phyloP scores from a whole-genome alignment of 371 early-diverging fungal species.

The Chytridium lagenaria region DNA sequence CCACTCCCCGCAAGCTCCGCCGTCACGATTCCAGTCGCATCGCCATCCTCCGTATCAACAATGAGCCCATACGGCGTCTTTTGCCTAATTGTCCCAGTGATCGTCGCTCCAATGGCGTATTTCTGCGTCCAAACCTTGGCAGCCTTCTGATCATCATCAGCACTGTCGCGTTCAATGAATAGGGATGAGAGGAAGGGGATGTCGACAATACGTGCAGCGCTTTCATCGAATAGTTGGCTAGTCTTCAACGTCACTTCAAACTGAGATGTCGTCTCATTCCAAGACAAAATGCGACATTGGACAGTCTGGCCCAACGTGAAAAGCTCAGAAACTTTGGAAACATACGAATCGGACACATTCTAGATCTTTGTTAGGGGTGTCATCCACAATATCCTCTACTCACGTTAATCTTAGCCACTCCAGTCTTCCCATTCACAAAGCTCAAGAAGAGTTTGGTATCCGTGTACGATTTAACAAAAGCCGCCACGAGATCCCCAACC shows the following conservation, averaged over 20 bases:
- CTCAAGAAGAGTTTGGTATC: conserved; percentile 65
- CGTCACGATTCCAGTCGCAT: conserved; percentile 63
- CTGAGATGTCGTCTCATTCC: conserved; percentile 53
- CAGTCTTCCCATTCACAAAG: conserved; percentile 63
- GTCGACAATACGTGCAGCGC: neutral
- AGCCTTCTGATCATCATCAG: neutral
- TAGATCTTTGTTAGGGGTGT: conserved; percentile 15
- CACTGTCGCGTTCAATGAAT: conserved; percentile 41
- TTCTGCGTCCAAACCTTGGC: conserved; percentile 18
- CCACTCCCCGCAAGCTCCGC: conserved; percentile 46
- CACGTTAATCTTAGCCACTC: conserved; percentile 57
- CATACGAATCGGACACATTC: conserved; percentile 65
- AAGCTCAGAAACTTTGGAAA: conserved; percentile 56
- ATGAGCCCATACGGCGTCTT: conserved; percentile 61
- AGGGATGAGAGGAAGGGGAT: conserved; percentile 12
- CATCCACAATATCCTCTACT: conserved; percentile 24
- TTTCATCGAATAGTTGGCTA: conserved; percentile 41
- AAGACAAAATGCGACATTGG: conserved; percentile 56
- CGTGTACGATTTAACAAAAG: conserved; percentile 63
- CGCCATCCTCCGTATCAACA: conserved; percentile 53
- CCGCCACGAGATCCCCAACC: conserved; percentile 63
- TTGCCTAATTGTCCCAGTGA: conserved; percentile 61
- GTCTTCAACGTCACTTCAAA: conserved; percentile 67
- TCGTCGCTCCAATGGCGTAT: conserved; percentile 46
- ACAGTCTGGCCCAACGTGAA: conserved; percentile 70